Conservation (phyloP, 2,329 filamentous ascomycete genomes). For the Alternaria hordeiaustralica region DNA sequence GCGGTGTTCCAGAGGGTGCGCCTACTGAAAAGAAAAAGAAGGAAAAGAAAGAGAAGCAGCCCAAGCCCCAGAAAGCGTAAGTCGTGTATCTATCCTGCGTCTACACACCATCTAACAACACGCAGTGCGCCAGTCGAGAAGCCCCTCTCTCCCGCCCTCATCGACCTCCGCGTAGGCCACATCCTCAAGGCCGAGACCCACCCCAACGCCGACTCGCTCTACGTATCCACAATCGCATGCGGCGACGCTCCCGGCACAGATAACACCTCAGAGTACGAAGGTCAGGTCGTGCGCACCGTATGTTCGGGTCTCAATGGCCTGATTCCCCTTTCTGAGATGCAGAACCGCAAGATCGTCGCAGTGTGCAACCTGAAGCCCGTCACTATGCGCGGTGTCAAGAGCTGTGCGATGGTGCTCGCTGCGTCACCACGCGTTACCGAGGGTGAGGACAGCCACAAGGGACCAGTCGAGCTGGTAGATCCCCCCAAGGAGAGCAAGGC, state of each 20-base stretch:
- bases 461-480: constrained; percentile 87
- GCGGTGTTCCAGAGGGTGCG: constrained; percentile 50
- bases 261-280: constrained; percentile 90
- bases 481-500: constrained; percentile 80
- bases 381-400: constrained; percentile 93
- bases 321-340: constrained; percentile 93
- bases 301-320: constrained; percentile 96
- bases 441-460: constrained; percentile 84
- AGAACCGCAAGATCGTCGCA: constrained; percentile 90
- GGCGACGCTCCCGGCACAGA: constrained; percentile 85
- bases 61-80: constrained; percentile 68
- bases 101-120: constrained; percentile 18
- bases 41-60: constrained; percentile 89
- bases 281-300: constrained; percentile 89
- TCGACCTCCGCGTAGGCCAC: constrained; percentile 95
- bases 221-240: constrained; percentile 92
- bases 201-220: constrained; percentile 95
- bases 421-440: constrained; percentile 84
- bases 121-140: constrained; percentile 66
- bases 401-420: constrained; percentile 88
- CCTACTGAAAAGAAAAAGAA: constrained; percentile 67
- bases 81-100: constrained; percentile 1
- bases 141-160: constrained; percentile 80
- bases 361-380: constrained; percentile 99
- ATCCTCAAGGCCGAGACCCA: constrained; percentile 96